Conservation (phyloP, 352 stramenopile species). For the Thalassiosira sp. region DNA sequence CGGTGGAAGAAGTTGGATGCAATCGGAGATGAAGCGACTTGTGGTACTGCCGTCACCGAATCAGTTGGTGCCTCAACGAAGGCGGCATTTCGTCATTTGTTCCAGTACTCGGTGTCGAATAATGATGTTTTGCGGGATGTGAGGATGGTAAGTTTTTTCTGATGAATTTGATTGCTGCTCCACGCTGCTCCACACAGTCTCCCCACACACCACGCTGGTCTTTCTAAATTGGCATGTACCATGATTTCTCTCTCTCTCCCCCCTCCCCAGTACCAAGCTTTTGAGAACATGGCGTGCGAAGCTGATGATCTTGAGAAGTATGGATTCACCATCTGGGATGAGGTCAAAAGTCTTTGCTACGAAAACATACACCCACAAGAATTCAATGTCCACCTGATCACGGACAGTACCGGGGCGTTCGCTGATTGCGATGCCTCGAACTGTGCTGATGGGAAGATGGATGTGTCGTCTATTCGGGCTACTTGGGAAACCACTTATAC, state of each 20-base stretch:
- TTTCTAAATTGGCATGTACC: slow-evolving; percentile 3
- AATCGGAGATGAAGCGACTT: background rate
- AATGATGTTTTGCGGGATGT: slow-evolving; percentile 30
- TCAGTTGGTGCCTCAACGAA: slow-evolving; percentile 5
- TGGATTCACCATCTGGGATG: slow-evolving; percentile 23
- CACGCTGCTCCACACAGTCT: background rate
- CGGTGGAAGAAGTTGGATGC: slow-evolving; percentile 15
- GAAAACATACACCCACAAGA: slow-evolving; percentile 32
- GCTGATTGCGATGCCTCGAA: background rate
- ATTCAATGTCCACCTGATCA: slow-evolving; percentile 30
- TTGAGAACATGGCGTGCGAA: slow-evolving; percentile 23
- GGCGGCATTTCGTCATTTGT: slow-evolving; percentile 24
- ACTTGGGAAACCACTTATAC: background rate
- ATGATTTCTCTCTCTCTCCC: background rate
- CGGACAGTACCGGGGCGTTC: background rate
- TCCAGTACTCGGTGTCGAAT: slow-evolving; percentile 28
- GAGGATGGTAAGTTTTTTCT: slow-evolving; percentile 32
- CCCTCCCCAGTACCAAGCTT: slow-evolving; percentile 33
- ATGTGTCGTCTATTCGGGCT: background rate
- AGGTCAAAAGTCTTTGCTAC: slow-evolving; percentile 8
- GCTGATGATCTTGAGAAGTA: slow-evolving; percentile 19
- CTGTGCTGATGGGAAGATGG: too few relatives aligned
- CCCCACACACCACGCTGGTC: too few relatives aligned
- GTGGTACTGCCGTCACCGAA: too few relatives aligned
- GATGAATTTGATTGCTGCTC: too few relatives aligned